Evolutionary conservation across 148 eudicot genomes (phyloP).

Genomic region (Persicaria tinctoria): DNA sequence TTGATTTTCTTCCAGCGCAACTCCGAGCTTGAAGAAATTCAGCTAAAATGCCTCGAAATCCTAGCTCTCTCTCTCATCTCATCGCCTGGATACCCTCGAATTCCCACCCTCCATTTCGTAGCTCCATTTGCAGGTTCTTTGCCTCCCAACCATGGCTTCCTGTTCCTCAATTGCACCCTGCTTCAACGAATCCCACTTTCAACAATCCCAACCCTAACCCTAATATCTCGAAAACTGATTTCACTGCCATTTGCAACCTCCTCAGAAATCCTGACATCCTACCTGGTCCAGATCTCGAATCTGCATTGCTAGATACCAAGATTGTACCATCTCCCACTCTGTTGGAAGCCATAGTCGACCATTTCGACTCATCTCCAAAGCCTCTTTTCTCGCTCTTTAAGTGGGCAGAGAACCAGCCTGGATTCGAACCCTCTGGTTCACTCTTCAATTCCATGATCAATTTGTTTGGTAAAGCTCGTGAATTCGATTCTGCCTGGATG

Average conservation of each 20-base stretch:
- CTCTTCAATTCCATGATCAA: constrained; percentile 55
- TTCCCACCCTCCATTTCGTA: constrained; percentile 17
- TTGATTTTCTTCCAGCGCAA: constrained; percentile 1
- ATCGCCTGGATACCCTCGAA: constrained; percentile 17
- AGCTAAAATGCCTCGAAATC: constrained; percentile 23
- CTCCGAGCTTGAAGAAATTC: not conserved
- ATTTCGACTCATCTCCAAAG: constrained; percentile 44
- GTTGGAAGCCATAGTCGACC: constrained; percentile 33
- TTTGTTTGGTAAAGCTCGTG: constrained; percentile 47
- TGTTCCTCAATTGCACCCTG: constrained; percentile 12
- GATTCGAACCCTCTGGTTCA: constrained; percentile 20
- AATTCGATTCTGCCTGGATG: constrained; percentile 53
- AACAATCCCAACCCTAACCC: constrained; percentile 22
- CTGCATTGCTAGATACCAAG: constrained; percentile 28
- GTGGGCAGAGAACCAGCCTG: constrained; percentile 55
- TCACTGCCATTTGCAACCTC: constrained; percentile 30
- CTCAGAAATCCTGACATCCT: constrained; percentile 26
- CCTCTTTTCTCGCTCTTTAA: constrained; percentile 36
- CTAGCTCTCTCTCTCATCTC: constrained; percentile 20
- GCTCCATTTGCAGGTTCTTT: constrained; percentile 13
- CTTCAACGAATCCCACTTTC: constrained; percentile 20
- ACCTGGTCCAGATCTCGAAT: constrained; percentile 32
- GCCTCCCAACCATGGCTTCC: constrained; percentile 15
- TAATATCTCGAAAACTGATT: constrained; percentile 21
- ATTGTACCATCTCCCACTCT: constrained; percentile 27